Conservation (phyloP, 1,284 basidiomycete species). For the Golubevia pallescens region DNA sequence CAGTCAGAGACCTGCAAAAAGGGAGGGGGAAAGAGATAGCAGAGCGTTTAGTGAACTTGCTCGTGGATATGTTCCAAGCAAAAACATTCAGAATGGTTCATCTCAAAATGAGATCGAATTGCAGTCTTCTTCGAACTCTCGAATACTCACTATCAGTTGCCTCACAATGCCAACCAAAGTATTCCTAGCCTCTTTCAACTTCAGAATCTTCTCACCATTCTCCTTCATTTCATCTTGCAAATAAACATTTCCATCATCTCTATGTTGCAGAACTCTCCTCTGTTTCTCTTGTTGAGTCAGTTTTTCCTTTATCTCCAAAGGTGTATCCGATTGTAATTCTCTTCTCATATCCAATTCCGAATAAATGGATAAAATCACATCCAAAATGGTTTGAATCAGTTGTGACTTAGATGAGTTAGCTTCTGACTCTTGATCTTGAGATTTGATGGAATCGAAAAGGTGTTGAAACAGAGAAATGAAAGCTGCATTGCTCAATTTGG, state of each 20-base stretch:
- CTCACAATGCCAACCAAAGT: neutral
- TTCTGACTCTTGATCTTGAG: neutral
- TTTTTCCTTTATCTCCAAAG: neutral
- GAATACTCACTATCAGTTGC: neutral
- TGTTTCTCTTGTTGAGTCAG: neutral
- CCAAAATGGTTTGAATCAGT: neutral
- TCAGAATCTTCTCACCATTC: neutral
- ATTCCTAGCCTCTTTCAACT: neutral
- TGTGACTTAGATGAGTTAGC: neutral
- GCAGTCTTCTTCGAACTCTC: neutral
- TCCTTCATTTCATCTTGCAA: neutral
- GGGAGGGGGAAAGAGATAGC: neutral
- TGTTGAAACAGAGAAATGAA: neutral
- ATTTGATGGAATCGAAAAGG: neutral
- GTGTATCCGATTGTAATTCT: neutral
- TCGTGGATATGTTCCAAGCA: neutral
- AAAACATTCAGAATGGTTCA: neutral
- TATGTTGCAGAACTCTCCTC: neutral
- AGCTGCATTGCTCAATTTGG: neutral
- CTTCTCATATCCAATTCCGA: neutral
- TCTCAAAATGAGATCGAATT: neutral
- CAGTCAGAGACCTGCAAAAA: neutral
- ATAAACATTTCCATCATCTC: neutral
- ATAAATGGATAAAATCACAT: neutral
- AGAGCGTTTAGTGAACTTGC: neutral